These are phyloP conservation scores for Wallemia hederae DNA, from an alignment of 1,284 basidiomycete genomes.

Conservation along the genomic window DNA sequence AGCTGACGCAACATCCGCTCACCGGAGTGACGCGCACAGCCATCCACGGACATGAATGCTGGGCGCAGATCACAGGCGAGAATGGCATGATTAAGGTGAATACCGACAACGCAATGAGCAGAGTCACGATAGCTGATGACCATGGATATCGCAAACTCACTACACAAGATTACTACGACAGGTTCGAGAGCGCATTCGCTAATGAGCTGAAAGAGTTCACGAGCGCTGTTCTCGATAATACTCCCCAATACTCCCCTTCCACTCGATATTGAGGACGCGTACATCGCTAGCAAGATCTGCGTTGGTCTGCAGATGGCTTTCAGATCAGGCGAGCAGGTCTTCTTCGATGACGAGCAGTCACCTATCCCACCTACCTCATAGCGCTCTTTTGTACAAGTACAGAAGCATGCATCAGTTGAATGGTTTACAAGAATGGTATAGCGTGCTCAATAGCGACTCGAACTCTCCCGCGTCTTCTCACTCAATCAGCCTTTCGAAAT, in stretches of 20 bases:
- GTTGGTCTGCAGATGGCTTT: neutral
- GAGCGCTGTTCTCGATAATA: conserved; percentile 6
- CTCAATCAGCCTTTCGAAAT: too few species aligned
- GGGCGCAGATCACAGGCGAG: conserved; percentile 10
- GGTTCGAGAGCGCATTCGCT: conserved; percentile 12
- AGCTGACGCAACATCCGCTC: too few species aligned
- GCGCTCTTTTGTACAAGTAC: too few species aligned
- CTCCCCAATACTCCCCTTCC: conserved; percentile 6
- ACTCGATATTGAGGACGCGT: neutral
- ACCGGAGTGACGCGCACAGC: too few species aligned
- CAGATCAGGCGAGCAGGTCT: neutral
- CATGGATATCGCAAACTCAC: conserved; percentile 10
- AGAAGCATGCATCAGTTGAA: too few species aligned
- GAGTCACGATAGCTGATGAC: conserved; percentile 9
- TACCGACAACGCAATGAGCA: conserved; percentile 9
- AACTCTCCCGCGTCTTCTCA: too few species aligned
- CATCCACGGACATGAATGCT: conserved; percentile 10
- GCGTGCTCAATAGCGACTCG: too few species aligned
- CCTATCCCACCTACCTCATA: too few species aligned
- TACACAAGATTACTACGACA: conserved; percentile 6
- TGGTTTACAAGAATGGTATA: too few species aligned
- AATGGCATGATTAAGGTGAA: conserved; percentile 10
- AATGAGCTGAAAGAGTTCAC: conserved; percentile 8
- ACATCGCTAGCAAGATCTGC: neutral
- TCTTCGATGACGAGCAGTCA: neutral